Conservation (phyloP, 768 basidiomycete genomes). For the Xerocomellus amylosporus region DNA sequence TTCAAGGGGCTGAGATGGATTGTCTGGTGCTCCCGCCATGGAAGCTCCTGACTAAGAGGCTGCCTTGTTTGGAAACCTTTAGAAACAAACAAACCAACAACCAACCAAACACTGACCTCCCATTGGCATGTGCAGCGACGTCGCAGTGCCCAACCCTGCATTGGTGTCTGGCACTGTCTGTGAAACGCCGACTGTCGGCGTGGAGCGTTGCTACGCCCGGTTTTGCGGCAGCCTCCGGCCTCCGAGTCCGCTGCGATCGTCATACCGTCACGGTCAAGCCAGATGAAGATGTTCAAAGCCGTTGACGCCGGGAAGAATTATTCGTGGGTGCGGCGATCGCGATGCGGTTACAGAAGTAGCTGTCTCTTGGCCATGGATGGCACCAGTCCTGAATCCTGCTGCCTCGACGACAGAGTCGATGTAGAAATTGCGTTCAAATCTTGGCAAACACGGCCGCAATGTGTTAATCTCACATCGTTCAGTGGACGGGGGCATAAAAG, state of each 20-base stretch:
- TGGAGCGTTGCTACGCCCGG: background rate
- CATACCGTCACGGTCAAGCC: background rate
- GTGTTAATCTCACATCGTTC: background rate
- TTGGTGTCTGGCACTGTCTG: too few relatives aligned
- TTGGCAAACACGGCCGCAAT: background rate
- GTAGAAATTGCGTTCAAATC: background rate
- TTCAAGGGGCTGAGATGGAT: background rate
- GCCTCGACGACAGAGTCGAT: background rate
- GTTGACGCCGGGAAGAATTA: background rate
- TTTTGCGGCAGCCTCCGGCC: background rate
- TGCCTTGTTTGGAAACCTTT: constrained; percentile 5
- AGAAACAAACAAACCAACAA: background rate
- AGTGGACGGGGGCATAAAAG: background rate
- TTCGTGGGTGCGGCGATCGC: background rate
- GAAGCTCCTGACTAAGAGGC: constrained; percentile 5
- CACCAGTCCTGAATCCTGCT: background rate
- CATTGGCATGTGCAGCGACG: too few relatives aligned
- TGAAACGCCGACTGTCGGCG: too few relatives aligned
- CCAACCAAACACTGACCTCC: background rate
- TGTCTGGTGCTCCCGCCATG: background rate
- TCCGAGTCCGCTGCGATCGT: background rate
- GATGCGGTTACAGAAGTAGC: too few relatives aligned
- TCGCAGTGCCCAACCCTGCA: too few relatives aligned
- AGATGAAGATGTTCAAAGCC: background rate
- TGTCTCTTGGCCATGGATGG: background rate